phyloP scores from a whole-genome alignment of 352 stramenopile genomes.

The Pythium dissotocum region DNA sequence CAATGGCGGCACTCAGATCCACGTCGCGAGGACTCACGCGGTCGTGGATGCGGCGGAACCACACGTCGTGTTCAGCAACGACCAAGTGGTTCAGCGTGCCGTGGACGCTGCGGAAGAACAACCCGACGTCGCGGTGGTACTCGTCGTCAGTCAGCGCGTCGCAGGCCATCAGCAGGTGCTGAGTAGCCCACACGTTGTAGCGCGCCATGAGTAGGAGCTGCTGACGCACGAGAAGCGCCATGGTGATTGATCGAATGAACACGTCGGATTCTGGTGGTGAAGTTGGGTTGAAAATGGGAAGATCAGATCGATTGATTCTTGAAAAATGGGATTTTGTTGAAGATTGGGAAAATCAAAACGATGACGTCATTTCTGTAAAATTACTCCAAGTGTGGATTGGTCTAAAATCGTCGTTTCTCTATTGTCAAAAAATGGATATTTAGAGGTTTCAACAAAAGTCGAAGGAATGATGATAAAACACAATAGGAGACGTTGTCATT shows the following conservation, averaged over 20 bases:
- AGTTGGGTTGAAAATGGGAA: neutral
- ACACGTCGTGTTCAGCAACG: conserved; percentile 27
- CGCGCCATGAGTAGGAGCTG: conserved; percentile 27
- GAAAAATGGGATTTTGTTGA: neutral
- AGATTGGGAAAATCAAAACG: neutral
- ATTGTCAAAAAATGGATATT: neutral
- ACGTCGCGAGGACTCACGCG: conserved; percentile 9
- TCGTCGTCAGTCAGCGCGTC: conserved; percentile 21
- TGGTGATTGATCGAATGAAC: neutral
- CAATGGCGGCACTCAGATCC: conserved; percentile 6
- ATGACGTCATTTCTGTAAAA: neutral
- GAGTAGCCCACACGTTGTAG: conserved; percentile 26
- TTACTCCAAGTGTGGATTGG: neutral
- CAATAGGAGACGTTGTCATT: conserved; percentile 24
- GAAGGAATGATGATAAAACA: conserved; percentile 14
- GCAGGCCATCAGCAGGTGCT: conserved; percentile 14
- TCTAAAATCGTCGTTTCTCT: neutral
- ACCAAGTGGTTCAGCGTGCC: conserved; percentile 29
- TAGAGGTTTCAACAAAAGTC: neutral
- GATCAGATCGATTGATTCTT: neutral
- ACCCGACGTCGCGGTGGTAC: conserved; percentile 28
- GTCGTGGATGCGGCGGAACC: conserved; percentile 29
- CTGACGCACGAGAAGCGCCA: conserved; percentile 24
- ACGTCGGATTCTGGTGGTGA: neutral
- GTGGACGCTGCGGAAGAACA: conserved; percentile 30